A percentile compares a stretch with the other conserved stretches of the same genome.
Conservation (phyloP, 495 filamentous ascomycete species). For the Neurospora tetrasperma region DNA sequence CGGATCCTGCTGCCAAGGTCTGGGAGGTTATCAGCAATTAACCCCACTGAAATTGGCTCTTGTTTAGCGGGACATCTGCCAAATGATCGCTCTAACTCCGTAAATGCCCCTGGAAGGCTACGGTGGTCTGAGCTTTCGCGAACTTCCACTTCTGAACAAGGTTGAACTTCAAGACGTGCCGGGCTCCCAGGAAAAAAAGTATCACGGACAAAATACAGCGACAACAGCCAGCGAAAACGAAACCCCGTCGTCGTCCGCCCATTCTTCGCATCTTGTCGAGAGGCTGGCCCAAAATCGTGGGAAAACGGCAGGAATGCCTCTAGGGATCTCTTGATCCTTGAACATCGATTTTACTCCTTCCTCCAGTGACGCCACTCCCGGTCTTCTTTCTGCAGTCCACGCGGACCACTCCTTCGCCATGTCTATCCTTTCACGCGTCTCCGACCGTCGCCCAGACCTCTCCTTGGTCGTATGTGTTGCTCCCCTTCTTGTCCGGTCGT, state of each 20-base stretch:
- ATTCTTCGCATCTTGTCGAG: conserved; percentile 7
- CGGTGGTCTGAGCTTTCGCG: neutral
- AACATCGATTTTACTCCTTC: conserved; percentile 1
- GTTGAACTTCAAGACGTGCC: neutral
- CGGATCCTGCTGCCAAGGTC: neutral
- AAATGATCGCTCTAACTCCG: neutral
- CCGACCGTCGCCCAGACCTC: conserved; percentile 45
- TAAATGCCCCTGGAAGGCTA: neutral
- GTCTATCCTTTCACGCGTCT: conserved; percentile 19
- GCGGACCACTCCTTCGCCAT: conserved; percentile 12
- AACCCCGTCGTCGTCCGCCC: neutral
- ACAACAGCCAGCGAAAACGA: neutral
- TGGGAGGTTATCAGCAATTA: neutral
- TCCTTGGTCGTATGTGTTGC: conserved; percentile 63
- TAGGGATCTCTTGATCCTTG: neutral
- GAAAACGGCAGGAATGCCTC: conserved; percentile 21
- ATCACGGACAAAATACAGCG: neutral
- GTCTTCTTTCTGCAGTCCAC: neutral
- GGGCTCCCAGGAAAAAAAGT: neutral
- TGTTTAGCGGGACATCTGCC: neutral
- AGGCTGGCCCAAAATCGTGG: conserved; percentile 10
- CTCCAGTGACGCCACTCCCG: neutral
- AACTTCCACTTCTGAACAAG: neutral
- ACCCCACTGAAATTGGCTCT: conserved; percentile 1
- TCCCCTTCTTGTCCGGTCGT: neutral